phyloP scores from a whole-genome alignment of 306 rosid species.

The Corylus americana region DNA sequence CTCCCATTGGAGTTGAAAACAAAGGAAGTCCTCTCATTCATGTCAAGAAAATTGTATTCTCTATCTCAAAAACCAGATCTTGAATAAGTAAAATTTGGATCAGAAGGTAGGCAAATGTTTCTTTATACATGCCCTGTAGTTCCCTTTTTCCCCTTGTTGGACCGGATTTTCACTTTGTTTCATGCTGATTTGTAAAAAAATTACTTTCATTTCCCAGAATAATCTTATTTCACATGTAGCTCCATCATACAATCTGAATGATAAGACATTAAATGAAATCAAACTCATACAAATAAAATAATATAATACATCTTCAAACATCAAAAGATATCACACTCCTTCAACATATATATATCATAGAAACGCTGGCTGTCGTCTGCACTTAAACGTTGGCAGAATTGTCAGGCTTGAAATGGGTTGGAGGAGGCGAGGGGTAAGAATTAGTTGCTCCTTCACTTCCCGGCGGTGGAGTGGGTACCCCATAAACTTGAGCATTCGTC shows the following conservation, averaged over 20 bases:
- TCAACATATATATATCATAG: too few species aligned
- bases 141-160: background rate
- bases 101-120: constrained; percentile 46
- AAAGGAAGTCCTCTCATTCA: too few species aligned
- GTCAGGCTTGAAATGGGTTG: constrained; percentile 47
- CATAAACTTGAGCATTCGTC: constrained; percentile 65
- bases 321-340: too few species aligned
- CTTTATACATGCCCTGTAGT: background rate
- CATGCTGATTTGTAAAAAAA: constrained; percentile 22
- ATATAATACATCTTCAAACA: too few species aligned
- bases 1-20: too few species aligned
- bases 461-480: constrained; percentile 73
- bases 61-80: too few species aligned
- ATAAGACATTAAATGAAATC: constrained; percentile 27
- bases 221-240: constrained; percentile 16
- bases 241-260: constrained; percentile 4
- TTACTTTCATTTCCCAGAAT: constrained; percentile 20
- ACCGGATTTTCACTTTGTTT: constrained; percentile 21
- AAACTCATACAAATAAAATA: background rate
- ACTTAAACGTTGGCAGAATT: constrained; percentile 46
- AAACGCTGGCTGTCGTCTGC: too few species aligned
- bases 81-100: background rate
- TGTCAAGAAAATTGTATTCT: too few species aligned
- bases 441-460: constrained; percentile 22
- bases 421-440: constrained; percentile 36